Evolutionary conservation across 371 early-diverging fungal genomes (phyloP).

Genomic region (Rhizomucor pusillus): DNA sequence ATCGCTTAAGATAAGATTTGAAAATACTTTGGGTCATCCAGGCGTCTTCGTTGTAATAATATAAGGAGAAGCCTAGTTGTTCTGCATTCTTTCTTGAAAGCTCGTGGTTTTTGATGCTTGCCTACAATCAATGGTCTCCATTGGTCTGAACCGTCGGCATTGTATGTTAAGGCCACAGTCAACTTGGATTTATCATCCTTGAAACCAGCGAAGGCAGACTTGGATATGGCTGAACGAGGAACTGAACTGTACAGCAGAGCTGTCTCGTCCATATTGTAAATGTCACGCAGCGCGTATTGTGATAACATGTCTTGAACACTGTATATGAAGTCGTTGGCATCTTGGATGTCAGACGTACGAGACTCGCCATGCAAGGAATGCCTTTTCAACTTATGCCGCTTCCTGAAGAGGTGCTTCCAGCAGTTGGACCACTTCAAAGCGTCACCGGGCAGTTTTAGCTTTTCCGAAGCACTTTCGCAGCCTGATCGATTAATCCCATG

Average conservation of each 20-base stretch:
- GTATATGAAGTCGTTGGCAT: not conserved
- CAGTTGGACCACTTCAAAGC: not conserved
- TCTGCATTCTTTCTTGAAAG: slow-evolving; percentile 5
- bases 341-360: not conserved
- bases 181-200: slow-evolving; percentile 7
- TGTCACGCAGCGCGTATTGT: not conserved
- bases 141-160: slow-evolving; percentile 9
- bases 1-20: slow-evolving; percentile 1
- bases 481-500: not conserved
- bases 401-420: not conserved
- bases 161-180: slow-evolving; percentile 9
- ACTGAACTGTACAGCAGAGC: slow-evolving; percentile 2
- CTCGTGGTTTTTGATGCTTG: not conserved
- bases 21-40: slow-evolving; percentile 11
- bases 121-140: slow-evolving; percentile 4
- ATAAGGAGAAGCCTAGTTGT: not conserved
- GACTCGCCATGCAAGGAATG: not conserved
- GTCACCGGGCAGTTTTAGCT: not conserved
- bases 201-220: not conserved
- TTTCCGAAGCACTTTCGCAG: not conserved
- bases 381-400: not conserved
- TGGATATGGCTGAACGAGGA: slow-evolving; percentile 3
- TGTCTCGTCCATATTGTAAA: slow-evolving; percentile 9
- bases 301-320: not conserved
- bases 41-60: slow-evolving; percentile 3